These are phyloP conservation scores for Albifimbria verrucaria DNA, from an alignment of 2,329 filamentous ascomycete species.

Conservation along the genomic window DNA sequence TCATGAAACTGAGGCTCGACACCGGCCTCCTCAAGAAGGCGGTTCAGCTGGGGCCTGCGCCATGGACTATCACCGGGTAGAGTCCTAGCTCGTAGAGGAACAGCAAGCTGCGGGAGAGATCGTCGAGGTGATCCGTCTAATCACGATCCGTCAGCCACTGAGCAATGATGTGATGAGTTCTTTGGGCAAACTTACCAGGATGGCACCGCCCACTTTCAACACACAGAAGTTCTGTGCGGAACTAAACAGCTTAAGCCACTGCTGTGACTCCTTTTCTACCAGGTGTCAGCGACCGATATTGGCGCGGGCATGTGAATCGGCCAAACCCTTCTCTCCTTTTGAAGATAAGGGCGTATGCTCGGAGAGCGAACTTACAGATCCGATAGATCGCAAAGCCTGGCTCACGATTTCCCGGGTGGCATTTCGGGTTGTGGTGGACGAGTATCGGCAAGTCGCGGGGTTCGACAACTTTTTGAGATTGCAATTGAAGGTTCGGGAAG, in stretches of 20 bases:
- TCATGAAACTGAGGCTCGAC: slow-evolving; percentile 96
- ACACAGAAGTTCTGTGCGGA: slow-evolving; percentile 97
- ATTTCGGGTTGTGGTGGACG: slow-evolving; percentile 2
- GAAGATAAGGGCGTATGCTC: neutral
- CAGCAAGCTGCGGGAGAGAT: slow-evolving; percentile 81
- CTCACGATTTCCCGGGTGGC: slow-evolving; percentile 3
- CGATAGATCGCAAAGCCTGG: slow-evolving; percentile 1
- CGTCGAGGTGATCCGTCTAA: slow-evolving; percentile 61
- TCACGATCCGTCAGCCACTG: neutral
- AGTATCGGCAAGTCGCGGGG: neutral
- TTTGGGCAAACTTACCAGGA: slow-evolving; percentile 69
- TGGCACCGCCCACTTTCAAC: slow-evolving; percentile 96
- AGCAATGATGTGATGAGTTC: neutral
- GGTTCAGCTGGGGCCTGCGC: slow-evolving; percentile 95
- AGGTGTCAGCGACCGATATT: neutral
- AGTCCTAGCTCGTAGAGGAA: slow-evolving; percentile 94
- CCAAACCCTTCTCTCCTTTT: neutral
- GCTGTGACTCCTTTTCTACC: slow-evolving; percentile 55
- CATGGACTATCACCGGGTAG: slow-evolving; percentile 93
- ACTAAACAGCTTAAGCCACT: slow-evolving; percentile 96
- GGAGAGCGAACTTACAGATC: slow-evolving; percentile 3
- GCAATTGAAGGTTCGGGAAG: neutral
- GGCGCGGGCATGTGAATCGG: neutral
- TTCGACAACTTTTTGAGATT: neutral
- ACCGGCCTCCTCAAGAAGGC: slow-evolving; percentile 81